Base-by-base conservation (phyloP, 2,329 filamentous ascomycete species). In the Xenosphaeropsis pyriputrescens region DNA sequence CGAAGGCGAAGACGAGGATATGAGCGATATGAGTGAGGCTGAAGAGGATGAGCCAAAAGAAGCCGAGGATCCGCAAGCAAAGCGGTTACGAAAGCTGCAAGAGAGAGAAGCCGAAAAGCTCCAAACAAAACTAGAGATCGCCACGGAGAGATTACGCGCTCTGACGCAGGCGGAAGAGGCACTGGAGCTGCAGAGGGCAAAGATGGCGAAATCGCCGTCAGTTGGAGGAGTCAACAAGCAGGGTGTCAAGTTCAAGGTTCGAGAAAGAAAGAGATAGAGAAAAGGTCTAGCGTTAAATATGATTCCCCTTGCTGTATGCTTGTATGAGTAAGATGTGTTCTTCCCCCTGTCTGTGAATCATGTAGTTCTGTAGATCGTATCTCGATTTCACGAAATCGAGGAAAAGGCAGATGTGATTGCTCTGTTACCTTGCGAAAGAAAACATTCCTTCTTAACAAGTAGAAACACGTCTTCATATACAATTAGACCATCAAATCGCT, bases 191-290 rank as follows among this genome's bases (percentile, higher is more conserved):
- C 72, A 78, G 54, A 62, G 68, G 41, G 69, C 72, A 14, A 71
- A 68, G 53, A 79, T 78, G 73, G 72, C 71, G 29, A 79, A 79
- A 61, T 75, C 72, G 45, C 62, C 68, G 7, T 78, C 73, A 2
- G 65, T 68, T 5, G 71, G 70, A 29, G 71, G 72, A 12, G 50
- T 63, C n/a, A 76, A 69, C 18, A 74, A 72, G 52, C 61, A 62
- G 30, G 74, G 75, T 17, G 68, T 68, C 55, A 77, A 73, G 59
- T 67, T 76, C 44, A 76, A 74, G 61, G 64, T 77, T 39, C 66
- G 70, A 44, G 64, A 72, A 54, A 64, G 75, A 45, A 79, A 79
- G 63, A 64, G 71, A 49, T 57, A 41, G 22, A 26, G 33, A 29
- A 7, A 14, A 18, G n/a, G 22, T 26, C 22, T 9, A 26, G 22